Evolutionary conservation across 2,329 filamentous ascomycete species (phyloP), one percentile per base, ranked within the genome.

Genomic region (Epichloe baconii): DNA sequence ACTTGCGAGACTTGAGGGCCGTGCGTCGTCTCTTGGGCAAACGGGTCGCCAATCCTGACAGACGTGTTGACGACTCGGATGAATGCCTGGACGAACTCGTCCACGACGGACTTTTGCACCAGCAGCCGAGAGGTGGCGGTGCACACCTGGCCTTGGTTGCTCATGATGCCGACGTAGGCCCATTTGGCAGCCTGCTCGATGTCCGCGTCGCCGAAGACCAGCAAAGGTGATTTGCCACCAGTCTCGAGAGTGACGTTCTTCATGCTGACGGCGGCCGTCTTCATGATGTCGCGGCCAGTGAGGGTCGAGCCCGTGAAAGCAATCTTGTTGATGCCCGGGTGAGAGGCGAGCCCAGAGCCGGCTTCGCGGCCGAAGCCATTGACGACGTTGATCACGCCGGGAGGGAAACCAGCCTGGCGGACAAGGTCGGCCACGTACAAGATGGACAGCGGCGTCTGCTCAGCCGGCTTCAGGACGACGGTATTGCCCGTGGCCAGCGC

Each of bases 231-330:
- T 65, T 86, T 85, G 51, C 82, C 82, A 38, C 82, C 82, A 12
- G 80, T 80, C 66, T 84, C 81, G 8, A 84, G 71, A 1, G 79
- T 83, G 52, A 83, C 79, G 59, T 82, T 83, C 67, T 83, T 83
- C 59, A 80, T 68, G 56, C 72, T 86, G 1, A 76, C 67, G n/a
- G 79, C 75, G 0, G 86, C 85, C 66, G 79, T 75, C 63, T 86
- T 86, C 84, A 89, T 88, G 56, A 90, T 86, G 48, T 83, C 75
- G 51, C 79, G 78, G 7, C 82, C 86, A 0, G 85, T 89, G 1
- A 71, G 70, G 0, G 86, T 90, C 4, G 80, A 85, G 40, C 86
- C 86, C 0, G 86, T 90, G 56, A 90, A 91, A 0, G 86, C 84
- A 54, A 91, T 74, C 71, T 90, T 90, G 61, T 87, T 82, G 15